Evolutionary conservation across 2,329 filamentous ascomycete genomes (phyloP).

Genomic region (Blastomyces gilchristii): DNA sequence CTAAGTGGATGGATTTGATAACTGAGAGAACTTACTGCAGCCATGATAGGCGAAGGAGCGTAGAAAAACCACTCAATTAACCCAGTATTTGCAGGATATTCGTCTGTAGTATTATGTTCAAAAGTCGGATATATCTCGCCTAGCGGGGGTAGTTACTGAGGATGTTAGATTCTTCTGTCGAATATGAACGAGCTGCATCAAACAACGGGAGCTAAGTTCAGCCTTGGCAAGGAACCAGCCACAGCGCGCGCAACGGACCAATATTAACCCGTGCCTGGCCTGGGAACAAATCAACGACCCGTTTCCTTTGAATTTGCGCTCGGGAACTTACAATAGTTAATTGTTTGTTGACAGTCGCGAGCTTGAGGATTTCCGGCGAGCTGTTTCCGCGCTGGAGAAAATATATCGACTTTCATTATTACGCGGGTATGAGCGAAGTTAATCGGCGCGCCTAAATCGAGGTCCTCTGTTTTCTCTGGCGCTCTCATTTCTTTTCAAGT

Average conservation of each 20-base stretch:
- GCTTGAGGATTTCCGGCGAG: too few relatives aligned
- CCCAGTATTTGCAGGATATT: not conserved
- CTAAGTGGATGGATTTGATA: too few relatives aligned
- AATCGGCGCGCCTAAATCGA: not conserved
- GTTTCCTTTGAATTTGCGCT: too few relatives aligned
- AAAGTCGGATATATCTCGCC: not conserved
- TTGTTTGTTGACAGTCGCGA: too few relatives aligned
- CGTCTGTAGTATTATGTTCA: not conserved
- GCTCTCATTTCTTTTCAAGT: not conserved
- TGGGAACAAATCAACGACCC: too few relatives aligned
- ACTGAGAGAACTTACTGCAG: conserved; percentile 25
- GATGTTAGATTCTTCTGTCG: not conserved
- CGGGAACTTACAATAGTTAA: too few relatives aligned
- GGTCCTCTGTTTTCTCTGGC: not conserved
- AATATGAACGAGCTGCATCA: not conserved
- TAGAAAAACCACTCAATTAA: not conserved
- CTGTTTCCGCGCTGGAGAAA: too few relatives aligned
- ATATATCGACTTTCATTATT: too few relatives aligned
- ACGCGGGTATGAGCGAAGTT: too few relatives aligned
- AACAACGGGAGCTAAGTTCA: not conserved
- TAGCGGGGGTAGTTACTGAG: not conserved
- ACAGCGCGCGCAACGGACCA: not conserved
- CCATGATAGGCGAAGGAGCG: conserved; percentile 21
- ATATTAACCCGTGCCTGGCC: not conserved
- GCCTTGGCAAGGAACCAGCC: not conserved